Percentiles rank a stretch among this genome's conserved stretches.
Conservation (phyloP, 31 red algal genomes). For the Porphyra umbilicalis region DNA sequence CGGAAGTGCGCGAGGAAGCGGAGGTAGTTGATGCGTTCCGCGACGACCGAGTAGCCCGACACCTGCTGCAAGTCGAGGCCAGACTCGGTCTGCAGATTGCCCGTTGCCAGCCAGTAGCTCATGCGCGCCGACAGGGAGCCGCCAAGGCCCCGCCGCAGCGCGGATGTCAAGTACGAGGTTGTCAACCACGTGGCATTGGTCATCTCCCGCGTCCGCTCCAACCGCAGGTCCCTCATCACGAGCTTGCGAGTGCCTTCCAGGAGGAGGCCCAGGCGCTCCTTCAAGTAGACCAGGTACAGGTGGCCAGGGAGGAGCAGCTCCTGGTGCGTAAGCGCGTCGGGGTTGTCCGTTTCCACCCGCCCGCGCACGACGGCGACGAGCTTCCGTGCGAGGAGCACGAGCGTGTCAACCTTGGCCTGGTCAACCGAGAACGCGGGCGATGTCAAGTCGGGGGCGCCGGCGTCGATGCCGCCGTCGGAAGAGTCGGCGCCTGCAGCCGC, state of each 20-base stretch:
- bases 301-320: constrained; percentile 81
- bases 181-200: background rate
- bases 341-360: constrained; percentile 53
- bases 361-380: constrained; percentile 49
- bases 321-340: constrained; percentile 82
- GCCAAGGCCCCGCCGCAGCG: constrained; percentile 10
- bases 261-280: constrained; percentile 68
- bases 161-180: constrained; percentile 11
- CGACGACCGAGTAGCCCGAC: constrained; percentile 64
- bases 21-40: constrained; percentile 90
- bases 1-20: constrained; percentile 89
- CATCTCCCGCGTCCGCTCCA: background rate
- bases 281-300: constrained; percentile 70
- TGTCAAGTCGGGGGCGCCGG: background rate
- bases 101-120: constrained; percentile 76
- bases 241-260: constrained; percentile 18
- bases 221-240: constrained; percentile 25
- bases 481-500: background rate
- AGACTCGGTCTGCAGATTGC: constrained; percentile 46
- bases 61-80: constrained; percentile 72
- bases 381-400: constrained; percentile 67
- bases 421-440: background rate
- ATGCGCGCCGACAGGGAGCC: constrained; percentile 36
- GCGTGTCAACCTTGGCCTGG: constrained; percentile 35
- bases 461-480: background rate